These are phyloP conservation scores for Pythium aquatile DNA, from an alignment of 352 stramenopile genomes.

Conservation along the genomic window DNA sequence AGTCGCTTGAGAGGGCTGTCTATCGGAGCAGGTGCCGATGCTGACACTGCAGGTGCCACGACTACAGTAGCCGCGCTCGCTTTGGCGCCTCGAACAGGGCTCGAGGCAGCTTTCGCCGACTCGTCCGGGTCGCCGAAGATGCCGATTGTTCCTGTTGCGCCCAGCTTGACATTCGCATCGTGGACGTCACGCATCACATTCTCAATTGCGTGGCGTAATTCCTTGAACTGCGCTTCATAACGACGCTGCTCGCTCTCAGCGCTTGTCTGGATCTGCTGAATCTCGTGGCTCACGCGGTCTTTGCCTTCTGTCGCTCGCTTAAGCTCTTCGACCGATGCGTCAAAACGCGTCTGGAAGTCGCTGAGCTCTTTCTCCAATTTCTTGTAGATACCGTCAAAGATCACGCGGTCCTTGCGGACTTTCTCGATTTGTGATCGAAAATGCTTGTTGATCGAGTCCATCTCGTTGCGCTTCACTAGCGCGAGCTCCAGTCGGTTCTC, in stretches of 20 bases:
- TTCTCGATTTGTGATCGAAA: slow-evolving; percentile 71
- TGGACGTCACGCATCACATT: slow-evolving; percentile 30
- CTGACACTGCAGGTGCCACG: not conserved
- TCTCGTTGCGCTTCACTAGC: slow-evolving; percentile 79
- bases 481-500: slow-evolving; percentile 77
- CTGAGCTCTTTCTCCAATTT: slow-evolving; percentile 76
- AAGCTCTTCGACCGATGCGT: slow-evolving; percentile 48
- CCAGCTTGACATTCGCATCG: slow-evolving; percentile 4
- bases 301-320: slow-evolving; percentile 43
- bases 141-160: slow-evolving; percentile 25
- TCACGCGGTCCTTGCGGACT: slow-evolving; percentile 58
- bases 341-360: slow-evolving; percentile 46
- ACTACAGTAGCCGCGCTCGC: not conserved
- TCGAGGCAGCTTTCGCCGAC: not conserved
- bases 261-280: slow-evolving; percentile 45
- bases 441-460: slow-evolving; percentile 80
- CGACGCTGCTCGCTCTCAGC: slow-evolving; percentile 51
- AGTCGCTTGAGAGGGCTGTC: slow-evolving; percentile 49
- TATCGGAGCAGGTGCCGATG: not conserved
- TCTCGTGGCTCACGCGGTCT: slow-evolving; percentile 42
- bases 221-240: slow-evolving; percentile 67
- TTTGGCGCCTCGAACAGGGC: not conserved
- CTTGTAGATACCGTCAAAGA: slow-evolving; percentile 87
- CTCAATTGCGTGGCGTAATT: slow-evolving; percentile 58
- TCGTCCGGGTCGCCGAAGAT: slow-evolving; percentile 17